Evolutionary conservation across 495 filamentous ascomycete genomes (phyloP).

Genomic region (Cudoniella acicularis): DNA sequence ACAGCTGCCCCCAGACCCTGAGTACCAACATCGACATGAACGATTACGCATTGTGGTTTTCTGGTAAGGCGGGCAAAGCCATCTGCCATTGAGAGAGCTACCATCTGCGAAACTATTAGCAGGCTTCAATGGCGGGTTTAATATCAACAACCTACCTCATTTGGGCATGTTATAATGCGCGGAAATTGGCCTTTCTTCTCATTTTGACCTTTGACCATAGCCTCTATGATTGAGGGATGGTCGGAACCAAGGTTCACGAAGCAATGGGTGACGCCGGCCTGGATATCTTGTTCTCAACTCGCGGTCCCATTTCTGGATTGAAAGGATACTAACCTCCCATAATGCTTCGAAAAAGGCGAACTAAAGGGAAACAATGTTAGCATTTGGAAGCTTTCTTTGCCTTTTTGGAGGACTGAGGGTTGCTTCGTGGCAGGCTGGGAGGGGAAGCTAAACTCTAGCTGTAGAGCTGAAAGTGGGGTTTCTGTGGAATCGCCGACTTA

Average conservation of each 20-base stretch:
- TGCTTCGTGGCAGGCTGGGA: neutral
- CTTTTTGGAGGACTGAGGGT: neutral
- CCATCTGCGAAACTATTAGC: constrained; percentile 62
- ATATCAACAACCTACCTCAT: constrained; percentile 54
- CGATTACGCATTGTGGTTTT: constrained; percentile 86
- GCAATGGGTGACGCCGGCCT: constrained; percentile 64
- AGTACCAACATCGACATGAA: constrained; percentile 95
- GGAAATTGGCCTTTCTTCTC: constrained; percentile 64
- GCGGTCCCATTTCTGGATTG: neutral
- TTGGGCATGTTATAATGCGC: constrained; percentile 85
- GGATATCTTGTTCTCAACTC: neutral
- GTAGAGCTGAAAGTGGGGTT: neutral
- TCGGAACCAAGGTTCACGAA: constrained; percentile 78
- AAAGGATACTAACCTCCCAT: constrained; percentile 55
- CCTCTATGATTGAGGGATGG: constrained; percentile 65
- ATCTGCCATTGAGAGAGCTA: constrained; percentile 94
- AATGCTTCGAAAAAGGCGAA: constrained; percentile 94
- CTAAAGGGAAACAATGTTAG: constrained; percentile 24
- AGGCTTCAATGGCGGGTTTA: neutral
- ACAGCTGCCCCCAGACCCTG: constrained; percentile 86
- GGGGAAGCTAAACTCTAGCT: neutral
- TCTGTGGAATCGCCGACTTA: neutral
- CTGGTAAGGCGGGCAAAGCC: constrained; percentile 86
- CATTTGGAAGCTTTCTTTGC: no score
- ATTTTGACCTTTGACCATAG: constrained; percentile 78